Evolutionary conservation across 257 asterid species (phyloP).

Genomic region (Nicotiana attenuata): DNA sequence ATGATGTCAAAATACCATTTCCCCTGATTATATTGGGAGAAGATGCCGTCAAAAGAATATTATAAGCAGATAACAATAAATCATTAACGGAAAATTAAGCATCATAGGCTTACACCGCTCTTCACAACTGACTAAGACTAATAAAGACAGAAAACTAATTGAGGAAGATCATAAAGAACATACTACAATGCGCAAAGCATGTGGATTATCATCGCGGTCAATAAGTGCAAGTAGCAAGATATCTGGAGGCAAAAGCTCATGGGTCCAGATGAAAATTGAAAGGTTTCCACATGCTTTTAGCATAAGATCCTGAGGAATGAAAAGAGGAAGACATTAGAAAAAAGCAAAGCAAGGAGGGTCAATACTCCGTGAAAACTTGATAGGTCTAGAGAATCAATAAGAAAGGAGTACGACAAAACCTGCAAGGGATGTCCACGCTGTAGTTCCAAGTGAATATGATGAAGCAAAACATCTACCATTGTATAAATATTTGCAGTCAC

Average conservation of each 20-base stretch:
- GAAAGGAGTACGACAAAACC: constrained; percentile 40
- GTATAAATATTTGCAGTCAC: constrained; percentile 86
- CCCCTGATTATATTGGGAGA: not conserved
- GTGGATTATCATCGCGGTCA: constrained; percentile 96
- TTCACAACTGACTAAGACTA: constrained; percentile 1
- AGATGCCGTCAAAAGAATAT: not conserved
- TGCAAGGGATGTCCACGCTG: constrained; percentile 91
- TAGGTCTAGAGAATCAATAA: constrained; percentile 13
- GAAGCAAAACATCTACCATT: constrained; percentile 92
- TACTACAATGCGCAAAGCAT: constrained; percentile 92
- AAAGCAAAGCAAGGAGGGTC: not conserved
- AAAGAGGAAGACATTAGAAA: constrained; percentile 4
- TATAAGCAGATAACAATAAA: not conserved
- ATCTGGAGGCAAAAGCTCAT: constrained; percentile 89
- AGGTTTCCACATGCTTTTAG: constrained; percentile 78
- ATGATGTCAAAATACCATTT: not conserved
- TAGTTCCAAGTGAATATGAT: constrained; percentile 77
- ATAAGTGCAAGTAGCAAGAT: constrained; percentile 81
- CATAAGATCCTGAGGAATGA: constrained; percentile 72
- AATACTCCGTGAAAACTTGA: not conserved
- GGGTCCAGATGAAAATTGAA: constrained; percentile 86
- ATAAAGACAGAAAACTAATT: constrained; percentile 6
- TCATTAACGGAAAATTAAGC: not conserved
- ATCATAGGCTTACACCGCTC: not conserved
- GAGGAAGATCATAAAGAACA: constrained; percentile 23